Evolutionary conservation across 2,329 filamentous ascomycete species (phyloP), one percentile per base, ranked within the genome.

Genomic region (Dryadomyces sulphureus): DNA sequence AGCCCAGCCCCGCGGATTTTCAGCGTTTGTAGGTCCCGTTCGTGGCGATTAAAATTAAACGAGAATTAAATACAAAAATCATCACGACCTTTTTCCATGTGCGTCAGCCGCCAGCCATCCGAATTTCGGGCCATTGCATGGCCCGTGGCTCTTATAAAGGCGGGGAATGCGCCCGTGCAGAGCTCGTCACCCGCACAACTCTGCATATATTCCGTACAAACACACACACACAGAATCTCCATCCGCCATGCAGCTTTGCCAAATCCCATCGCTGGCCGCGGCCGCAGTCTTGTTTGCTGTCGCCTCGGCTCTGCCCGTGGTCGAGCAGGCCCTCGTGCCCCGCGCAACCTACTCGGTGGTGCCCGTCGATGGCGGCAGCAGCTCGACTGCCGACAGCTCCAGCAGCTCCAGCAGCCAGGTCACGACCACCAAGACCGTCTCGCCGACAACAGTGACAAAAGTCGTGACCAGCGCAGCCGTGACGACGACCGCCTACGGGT

Each of bases 321-420:
- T 6, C 44, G 48, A 17, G 46, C 36, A 5, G 49, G 25, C 17
- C 40, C 19, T 62, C 6, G 56, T 49, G 16, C 52, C 62, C 17
- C 56, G 60, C 36, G 60, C 61, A 32, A 63, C 60, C 2, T 64
- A 62, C 45, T 63, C 62, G 9, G 59, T 65, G 2, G 60, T 65
- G 22, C 59, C 61, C 7, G 63, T 65, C 47, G 57, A 63, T 40
- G 62, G 61, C 34, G 55, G 58, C 38, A 53, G 48, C 19, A 48
- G 42, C 21, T 39, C 46, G 12, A 42, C 35, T 22, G 39, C 39
- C 5, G 38, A 38, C 34, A 30, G 22, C 39, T 36, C 38, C 19
- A 22, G 45, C 20, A 43, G 40, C 25, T 8, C n/a, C 40, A 20
- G 34, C 27, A 5, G 34, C 43, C n/a, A n/a, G 5, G 43, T 43